Percentiles rank a stretch among this genome's conserved stretches.
phyloP scores from a whole-genome alignment of 768 basidiomycete genomes.

The Antrodiella citrinella region DNA sequence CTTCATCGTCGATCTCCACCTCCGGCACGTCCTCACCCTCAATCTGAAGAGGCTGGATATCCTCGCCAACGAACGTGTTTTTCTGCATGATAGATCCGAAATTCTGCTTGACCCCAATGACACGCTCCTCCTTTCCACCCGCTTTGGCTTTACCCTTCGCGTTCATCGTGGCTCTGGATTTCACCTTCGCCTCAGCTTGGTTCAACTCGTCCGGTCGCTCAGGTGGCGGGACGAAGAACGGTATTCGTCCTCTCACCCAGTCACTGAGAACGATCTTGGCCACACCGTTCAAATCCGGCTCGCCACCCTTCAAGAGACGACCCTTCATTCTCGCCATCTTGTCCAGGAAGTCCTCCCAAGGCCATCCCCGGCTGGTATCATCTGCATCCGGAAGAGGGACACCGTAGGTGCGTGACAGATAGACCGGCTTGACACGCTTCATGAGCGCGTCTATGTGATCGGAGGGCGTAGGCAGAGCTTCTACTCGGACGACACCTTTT shows the following conservation, averaged over 20 bases:
- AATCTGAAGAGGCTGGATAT: slow-evolving; percentile 60
- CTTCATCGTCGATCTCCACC: slow-evolving; percentile 33
- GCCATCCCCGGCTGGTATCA: slow-evolving; percentile 48
- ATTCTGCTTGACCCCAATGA: slow-evolving; percentile 75
- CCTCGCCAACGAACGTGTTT: slow-evolving; percentile 80
- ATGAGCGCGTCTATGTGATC: slow-evolving; percentile 88
- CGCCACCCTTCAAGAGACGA: slow-evolving; percentile 86
- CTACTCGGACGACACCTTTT: slow-evolving; percentile 94
- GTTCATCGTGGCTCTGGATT: slow-evolving; percentile 33
- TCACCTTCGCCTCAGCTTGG: slow-evolving; percentile 44
- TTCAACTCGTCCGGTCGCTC: slow-evolving; percentile 70
- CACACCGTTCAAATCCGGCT: slow-evolving; percentile 86
- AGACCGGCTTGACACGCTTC: slow-evolving; percentile 86
- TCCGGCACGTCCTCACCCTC: slow-evolving; percentile 32
- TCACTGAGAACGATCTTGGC: slow-evolving; percentile 94
- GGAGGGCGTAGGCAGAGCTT: slow-evolving; percentile 86
- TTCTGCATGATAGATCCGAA: slow-evolving; percentile 83
- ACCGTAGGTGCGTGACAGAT: slow-evolving; percentile 80
- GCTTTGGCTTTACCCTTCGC: slow-evolving; percentile 45
- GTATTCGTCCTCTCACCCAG: slow-evolving; percentile 96
- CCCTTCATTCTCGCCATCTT: slow-evolving; percentile 87
- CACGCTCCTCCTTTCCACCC: slow-evolving; percentile 26
- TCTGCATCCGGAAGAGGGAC: slow-evolving; percentile 54
- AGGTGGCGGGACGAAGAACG: slow-evolving; percentile 91
- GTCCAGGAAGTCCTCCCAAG: slow-evolving; percentile 73